Evolutionary conservation across 2,329 filamentous ascomycete genomes (phyloP), one percentile per base, ranked within the genome.

Genomic region (Stachybotrys elegans): DNA sequence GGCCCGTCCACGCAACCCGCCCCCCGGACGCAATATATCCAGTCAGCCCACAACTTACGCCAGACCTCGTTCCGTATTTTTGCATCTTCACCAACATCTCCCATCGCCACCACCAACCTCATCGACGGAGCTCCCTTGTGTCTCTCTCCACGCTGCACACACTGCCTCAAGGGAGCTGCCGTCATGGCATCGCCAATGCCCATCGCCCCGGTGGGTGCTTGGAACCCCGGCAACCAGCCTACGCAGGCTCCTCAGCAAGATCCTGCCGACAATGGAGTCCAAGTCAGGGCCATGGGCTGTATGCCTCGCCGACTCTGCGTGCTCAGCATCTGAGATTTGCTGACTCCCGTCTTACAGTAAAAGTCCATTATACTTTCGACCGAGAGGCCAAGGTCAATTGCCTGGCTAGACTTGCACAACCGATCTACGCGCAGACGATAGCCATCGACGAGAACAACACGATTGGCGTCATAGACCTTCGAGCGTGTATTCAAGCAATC

Each of bases 301-400:
- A 79, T 63, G 81, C 70, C 45, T 40, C 45, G 37, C 51, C 43
- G 43, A 41, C 41, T 34, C 47, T 38, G 45, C 20, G 41, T 41
- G 41, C 29, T 40, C 37, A 25, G 17, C 41, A 11, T 41, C 16
- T 32, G 29, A 21, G 21, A 20, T 45, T 29, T 40, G 45, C 56
- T 56, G 51, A 57, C 54, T 36, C 19, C 34, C 32, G 40, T 34
- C 29, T n/a, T 53, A 34, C 65, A 95, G 91, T 97, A 66, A 97
- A 97, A 75, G 86, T 97, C 40, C 83, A 95, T 48, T 98, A 97
- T 68, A 95, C 90, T 23, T 96, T 97, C 68, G 91, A 97, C 64
- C 83, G 84, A 60, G 84, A 92, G 53, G 85, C 82, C 68, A 90
- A 90, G 67, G 84, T 89, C 51, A 91, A 92, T 61, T 96, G 90